Percentiles rank a stretch among this genome's conserved stretches.
Conservation (phyloP, 1,284 basidiomycete species). For the Melampsora abietis-canadensis region DNA sequence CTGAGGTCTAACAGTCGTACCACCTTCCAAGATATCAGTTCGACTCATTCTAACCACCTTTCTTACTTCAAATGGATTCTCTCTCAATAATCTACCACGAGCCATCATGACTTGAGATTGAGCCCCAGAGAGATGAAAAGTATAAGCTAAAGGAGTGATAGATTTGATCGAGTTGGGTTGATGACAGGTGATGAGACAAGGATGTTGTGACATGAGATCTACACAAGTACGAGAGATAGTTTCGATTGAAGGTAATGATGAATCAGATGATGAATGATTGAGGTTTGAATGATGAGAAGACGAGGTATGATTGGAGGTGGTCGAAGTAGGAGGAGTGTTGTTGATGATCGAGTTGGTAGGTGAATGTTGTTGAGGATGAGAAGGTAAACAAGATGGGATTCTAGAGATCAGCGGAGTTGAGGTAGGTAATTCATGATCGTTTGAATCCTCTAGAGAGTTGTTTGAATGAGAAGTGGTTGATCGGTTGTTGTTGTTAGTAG, state of each 20-base stretch:
- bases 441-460: not conserved
- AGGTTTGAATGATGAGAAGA: conserved; percentile 10
- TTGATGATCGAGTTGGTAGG: conserved; percentile 16
- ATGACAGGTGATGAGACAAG: conserved; percentile 37
- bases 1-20: conserved; percentile 79
- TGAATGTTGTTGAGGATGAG: not conserved
- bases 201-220: conserved; percentile 38
- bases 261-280: conserved; percentile 12
- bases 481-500: not conserved
- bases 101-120: conserved; percentile 91
- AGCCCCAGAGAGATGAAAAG: conserved; percentile 79
- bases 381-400: conserved; percentile 25
- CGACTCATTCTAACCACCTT: conserved; percentile 82
- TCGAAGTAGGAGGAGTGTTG: conserved; percentile 18
- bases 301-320: conserved; percentile 2
- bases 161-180: not conserved
- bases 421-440: not conserved
- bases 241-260: conserved; percentile 26
- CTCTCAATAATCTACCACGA: conserved; percentile 80
- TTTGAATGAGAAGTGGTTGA: conserved; percentile 3
- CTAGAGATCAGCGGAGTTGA: conserved; percentile 28
- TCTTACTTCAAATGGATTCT: conserved; percentile 77
- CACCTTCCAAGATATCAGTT: conserved; percentile 84
- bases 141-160: not conserved
- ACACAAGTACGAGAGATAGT: conserved; percentile 22